Percentiles rank a stretch among this genome's conserved stretches.
These are phyloP conservation scores for Aphanomyces cochlioides DNA, from an alignment of 352 stramenopile genomes.

Conservation along the genomic window DNA sequence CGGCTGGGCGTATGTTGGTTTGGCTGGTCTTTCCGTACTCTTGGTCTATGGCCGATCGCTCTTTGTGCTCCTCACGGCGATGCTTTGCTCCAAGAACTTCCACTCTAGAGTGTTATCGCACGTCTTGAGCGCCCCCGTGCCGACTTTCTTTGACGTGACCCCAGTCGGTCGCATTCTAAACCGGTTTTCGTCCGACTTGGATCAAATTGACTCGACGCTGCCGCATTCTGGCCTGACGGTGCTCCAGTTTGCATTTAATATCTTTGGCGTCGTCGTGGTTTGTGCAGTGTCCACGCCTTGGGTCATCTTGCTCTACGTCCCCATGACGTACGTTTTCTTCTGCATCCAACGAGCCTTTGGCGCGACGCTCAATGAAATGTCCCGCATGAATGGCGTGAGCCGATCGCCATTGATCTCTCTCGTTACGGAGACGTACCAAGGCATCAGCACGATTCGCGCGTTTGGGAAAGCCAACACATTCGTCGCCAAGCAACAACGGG, in stretches of 20 bases:
- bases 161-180: constrained; percentile 72
- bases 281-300: constrained; percentile 11
- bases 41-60: constrained; percentile 4
- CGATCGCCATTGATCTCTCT: constrained; percentile 89
- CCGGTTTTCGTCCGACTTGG: constrained; percentile 68
- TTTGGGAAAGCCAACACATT: constrained; percentile 42
- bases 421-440: constrained; percentile 86
- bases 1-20: constrained; percentile 1
- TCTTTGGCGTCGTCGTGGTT: constrained; percentile 4
- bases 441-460: constrained; percentile 59
- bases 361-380: constrained; percentile 57
- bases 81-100: constrained; percentile 19
- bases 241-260: constrained; percentile 8
- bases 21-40: background rate
- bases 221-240: constrained; percentile 35
- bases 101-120: background rate
- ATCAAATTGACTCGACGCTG: constrained; percentile 65
- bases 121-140: constrained; percentile 24
- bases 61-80: background rate
- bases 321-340: constrained; percentile 4
- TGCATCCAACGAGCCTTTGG: constrained; percentile 54
- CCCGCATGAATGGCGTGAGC: constrained; percentile 56
- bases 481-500: constrained; percentile 27
- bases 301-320: constrained; percentile 20
- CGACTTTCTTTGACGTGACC: constrained; percentile 50